Evolutionary conservation across 164 flowering plant genomes (phyloP).

Genomic region (Liquidambar formosana): DNA sequence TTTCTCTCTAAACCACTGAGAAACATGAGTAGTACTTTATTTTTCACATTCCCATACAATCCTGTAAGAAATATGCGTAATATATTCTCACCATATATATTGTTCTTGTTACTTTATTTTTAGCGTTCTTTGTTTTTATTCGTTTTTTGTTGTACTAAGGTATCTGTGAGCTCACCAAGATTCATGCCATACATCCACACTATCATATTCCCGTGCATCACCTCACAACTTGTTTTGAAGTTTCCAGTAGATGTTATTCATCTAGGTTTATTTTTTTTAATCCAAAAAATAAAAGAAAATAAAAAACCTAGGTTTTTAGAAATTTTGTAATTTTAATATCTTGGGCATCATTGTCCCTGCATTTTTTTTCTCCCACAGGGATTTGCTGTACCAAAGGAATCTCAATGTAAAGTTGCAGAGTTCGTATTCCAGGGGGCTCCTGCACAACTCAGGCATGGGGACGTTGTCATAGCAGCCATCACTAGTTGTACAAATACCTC

Average conservation of each 20-base stretch:
- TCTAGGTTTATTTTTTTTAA: too few species aligned
- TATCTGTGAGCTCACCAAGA: background rate
- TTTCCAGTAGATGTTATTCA: background rate
- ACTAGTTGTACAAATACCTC: conserved; percentile 95
- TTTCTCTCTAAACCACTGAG: background rate
- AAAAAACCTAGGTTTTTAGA: too few species aligned
- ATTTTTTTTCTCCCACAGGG: conserved; percentile 44
- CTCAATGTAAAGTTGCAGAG: conserved; percentile 67
- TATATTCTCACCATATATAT: too few species aligned
- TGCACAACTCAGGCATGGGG: conserved; percentile 81
- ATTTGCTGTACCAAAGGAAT: conserved; percentile 75
- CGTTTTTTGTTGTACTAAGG: too few species aligned
- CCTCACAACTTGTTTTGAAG: background rate
- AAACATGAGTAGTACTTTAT: background rate
- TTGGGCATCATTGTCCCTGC: background rate
- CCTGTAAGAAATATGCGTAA: too few species aligned
- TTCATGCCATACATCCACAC: background rate
- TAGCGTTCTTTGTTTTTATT: too few species aligned
- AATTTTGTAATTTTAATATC: background rate
- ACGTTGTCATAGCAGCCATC: conserved; percentile 90
- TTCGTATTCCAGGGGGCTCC: conserved; percentile 67
- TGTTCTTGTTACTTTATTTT: too few species aligned
- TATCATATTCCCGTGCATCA: background rate
- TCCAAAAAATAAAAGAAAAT: too few species aligned
- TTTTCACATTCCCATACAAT: too few species aligned